Percentiles rank a stretch among this genome's conserved stretches.
Conservation (phyloP, 257 asterid species). For the Ballota nigra region DNA sequence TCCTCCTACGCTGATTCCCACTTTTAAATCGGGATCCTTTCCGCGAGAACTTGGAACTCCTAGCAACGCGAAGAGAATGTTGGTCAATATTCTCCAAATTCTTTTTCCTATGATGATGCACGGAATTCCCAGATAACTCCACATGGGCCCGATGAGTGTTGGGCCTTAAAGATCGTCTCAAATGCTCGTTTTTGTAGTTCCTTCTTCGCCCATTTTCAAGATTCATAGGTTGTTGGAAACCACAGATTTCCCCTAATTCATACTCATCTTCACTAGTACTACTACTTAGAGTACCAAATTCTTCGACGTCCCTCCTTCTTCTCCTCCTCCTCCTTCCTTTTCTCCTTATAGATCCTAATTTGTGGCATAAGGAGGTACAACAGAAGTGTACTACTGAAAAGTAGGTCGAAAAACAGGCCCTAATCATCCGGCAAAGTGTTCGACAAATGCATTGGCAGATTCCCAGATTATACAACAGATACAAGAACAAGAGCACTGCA, state of each 20-base stretch:
- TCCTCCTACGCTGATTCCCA: constrained; percentile 25
- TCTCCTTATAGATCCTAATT: constrained; percentile 43
- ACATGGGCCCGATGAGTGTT: constrained; percentile 37
- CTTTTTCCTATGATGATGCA: constrained; percentile 24
- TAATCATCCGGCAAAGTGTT: constrained; percentile 36
- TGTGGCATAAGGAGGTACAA: constrained; percentile 53
- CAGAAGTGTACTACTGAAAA: constrained; percentile 50
- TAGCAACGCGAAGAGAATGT: constrained; percentile 34
- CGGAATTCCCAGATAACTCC: constrained; percentile 26
- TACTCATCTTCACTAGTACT: constrained; percentile 32
- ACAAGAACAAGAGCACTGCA: constrained; percentile 76
- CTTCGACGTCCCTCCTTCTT: constrained; percentile 43
- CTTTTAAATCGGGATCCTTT: constrained; percentile 34
- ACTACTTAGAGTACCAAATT: not conserved
- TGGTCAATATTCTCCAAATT: constrained; percentile 22
- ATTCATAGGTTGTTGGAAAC: constrained; percentile 18
- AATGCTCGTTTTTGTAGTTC: constrained; percentile 43
- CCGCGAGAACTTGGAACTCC: constrained; percentile 47
- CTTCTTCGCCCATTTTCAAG: constrained; percentile 22
- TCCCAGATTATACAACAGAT: constrained; percentile 70
- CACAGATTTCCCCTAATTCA: constrained; percentile 27
- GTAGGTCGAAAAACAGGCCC: constrained; percentile 53
- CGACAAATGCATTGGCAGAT: constrained; percentile 67
- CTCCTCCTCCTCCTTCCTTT: constrained; percentile 30
- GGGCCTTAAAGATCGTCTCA: constrained; percentile 59